A percentile compares a stretch with the other conserved stretches of the same genome.
Evolutionary conservation across 139 green algal genomes (phyloP).

Genomic region (Volvox africanus): DNA sequence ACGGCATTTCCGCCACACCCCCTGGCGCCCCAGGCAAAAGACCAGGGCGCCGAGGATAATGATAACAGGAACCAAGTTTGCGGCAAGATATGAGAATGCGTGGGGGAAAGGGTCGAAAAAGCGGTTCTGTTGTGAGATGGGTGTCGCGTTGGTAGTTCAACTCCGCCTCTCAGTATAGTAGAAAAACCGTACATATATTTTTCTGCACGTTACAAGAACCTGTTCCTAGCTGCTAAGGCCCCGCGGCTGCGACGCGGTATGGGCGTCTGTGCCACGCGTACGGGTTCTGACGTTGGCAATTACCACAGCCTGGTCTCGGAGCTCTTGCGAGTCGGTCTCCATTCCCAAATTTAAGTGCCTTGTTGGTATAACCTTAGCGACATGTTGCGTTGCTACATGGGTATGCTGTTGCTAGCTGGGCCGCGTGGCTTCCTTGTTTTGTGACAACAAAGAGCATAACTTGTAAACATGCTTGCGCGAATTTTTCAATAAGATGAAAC

Average conservation of each 20-base stretch:
- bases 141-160: conserved; percentile 3
- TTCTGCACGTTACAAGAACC: neutral
- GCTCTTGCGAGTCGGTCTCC: too few species aligned
- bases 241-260: neutral
- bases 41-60: conserved; percentile 27
- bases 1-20: conserved; percentile 17
- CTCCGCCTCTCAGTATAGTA: neutral
- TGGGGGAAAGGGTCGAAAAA: neutral
- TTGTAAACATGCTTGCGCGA: too few species aligned
- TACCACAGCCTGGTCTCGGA: too few species aligned
- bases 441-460: too few species aligned
- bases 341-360: too few species aligned
- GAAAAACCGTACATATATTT: neutral
- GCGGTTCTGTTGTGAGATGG: conserved; percentile 22
- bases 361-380: too few species aligned
- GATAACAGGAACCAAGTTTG: neutral
- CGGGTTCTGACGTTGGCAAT: too few species aligned
- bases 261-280: neutral
- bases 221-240: too few species aligned
- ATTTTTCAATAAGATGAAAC: too few species aligned
- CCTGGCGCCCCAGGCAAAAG: conserved; percentile 38
- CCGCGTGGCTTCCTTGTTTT: too few species aligned
- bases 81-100: neutral
- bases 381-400: too few species aligned
- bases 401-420: too few species aligned